These are phyloP conservation scores for Naegleria gruberi DNA, from an alignment of 208 protist species.

Conservation along the genomic window DNA sequence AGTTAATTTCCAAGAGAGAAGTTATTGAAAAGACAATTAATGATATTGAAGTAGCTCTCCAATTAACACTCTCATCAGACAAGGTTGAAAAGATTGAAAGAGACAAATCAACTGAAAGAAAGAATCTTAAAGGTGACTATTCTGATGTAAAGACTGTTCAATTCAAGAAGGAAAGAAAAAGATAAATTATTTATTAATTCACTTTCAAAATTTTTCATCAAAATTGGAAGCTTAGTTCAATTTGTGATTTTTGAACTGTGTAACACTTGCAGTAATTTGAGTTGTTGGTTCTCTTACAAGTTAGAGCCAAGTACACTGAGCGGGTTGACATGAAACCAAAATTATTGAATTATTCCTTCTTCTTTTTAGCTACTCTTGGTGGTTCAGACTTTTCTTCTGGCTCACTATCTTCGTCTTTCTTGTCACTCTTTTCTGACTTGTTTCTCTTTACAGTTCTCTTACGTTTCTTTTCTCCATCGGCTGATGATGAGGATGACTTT, in stretches of 20 bases:
- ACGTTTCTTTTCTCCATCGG: neutral
- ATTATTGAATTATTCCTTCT: no score
- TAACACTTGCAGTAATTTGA: no score
- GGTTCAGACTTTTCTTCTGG: neutral
- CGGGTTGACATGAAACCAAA: no score
- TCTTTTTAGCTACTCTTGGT: neutral
- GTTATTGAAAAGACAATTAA: neutral
- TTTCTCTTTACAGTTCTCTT: neutral
- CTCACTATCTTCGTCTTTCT: neutral
- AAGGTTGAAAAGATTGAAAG: neutral
- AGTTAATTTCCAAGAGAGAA: neutral
- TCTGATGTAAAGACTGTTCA: neutral
- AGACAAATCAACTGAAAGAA: neutral
- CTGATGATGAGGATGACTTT: neutral
- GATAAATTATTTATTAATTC: no score
- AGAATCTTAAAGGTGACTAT: neutral
- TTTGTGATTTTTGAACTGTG: no score
- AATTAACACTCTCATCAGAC: neutral
- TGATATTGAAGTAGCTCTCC: neutral
- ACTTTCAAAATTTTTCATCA: no score
- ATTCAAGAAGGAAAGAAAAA: conserved; percentile 20
- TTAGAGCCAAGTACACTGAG: no score
- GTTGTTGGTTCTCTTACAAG: no score
- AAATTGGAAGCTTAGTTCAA: no score
- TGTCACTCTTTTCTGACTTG: neutral